Conservation (phyloP, 2,329 filamentous ascomycete genomes). For the Penicillium hesseltinei region DNA sequence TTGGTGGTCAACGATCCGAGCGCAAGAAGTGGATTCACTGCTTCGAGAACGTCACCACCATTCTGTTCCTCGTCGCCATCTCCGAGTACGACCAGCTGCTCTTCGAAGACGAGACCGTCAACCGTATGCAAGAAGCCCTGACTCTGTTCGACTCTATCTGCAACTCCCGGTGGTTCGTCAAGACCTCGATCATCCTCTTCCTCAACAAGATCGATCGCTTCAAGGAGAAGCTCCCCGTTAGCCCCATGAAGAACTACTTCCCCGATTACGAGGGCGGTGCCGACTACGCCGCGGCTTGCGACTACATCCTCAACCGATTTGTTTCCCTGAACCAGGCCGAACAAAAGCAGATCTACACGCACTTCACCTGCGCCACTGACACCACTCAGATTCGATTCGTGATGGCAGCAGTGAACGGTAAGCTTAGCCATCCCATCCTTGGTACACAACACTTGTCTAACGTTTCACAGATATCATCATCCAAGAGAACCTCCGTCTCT, state of each 20-base stretch:
- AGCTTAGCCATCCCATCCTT: slow-evolving; percentile 30
- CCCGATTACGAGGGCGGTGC: slow-evolving; percentile 83
- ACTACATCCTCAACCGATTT: slow-evolving; percentile 98
- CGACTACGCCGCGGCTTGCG: slow-evolving; percentile 92
- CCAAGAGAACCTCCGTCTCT: slow-evolving; percentile 96
- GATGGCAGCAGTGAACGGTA: slow-evolving; percentile 99
- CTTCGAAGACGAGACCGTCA: slow-evolving; percentile 92
- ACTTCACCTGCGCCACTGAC: slow-evolving; percentile 98
- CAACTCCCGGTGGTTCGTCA: slow-evolving; percentile 71
- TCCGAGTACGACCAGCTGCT: slow-evolving; percentile 95
- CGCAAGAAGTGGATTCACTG: slow-evolving; percentile 99
- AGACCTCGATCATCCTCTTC: slow-evolving; percentile 71
- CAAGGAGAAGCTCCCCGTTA: slow-evolving; percentile 71
- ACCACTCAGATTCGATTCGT: slow-evolving; percentile 99
- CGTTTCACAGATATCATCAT: slow-evolving; percentile 88
- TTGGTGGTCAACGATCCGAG: slow-evolving; percentile 91
- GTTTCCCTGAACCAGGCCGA: slow-evolving; percentile 98
- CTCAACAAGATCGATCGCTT: slow-evolving; percentile 74
- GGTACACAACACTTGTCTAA: neutral
- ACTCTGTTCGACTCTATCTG: slow-evolving; percentile 71
- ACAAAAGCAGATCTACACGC: slow-evolving; percentile 99
- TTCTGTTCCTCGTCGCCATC: slow-evolving; percentile 94
- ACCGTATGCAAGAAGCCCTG: slow-evolving; percentile 71
- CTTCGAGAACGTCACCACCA: slow-evolving; percentile 96
- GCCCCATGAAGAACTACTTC: slow-evolving; percentile 75